Base-by-base conservation (phyloP, 192 early-diverging fungal genomes). In the Hyaloraphidium curvatum region DNA sequence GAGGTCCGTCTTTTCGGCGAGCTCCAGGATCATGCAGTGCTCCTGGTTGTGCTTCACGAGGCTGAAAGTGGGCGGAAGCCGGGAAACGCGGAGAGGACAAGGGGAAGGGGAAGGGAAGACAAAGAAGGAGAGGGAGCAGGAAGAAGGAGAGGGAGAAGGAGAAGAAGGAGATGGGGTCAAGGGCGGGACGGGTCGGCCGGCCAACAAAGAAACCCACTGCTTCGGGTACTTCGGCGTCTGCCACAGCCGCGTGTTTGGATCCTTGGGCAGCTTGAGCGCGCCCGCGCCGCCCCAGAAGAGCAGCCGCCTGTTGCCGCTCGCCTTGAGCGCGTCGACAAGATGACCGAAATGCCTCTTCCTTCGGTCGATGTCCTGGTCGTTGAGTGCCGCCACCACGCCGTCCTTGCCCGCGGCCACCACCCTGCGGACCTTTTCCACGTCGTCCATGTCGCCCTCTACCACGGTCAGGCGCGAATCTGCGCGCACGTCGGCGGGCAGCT, bases 251-350 rank as follows among this genome's bases (percentile, higher is more conserved):
- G 5, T 48, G 7, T 9, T 21, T 48, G 43, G 43, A 25, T 21
- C 43, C 14, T 11, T 48, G 17, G 43, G 43, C 14, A 48, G 14
- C 17, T 7, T 9, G 17, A 48, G 43, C 19, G 43, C 43, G 11
- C 43, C 43, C 5, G 43, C 43, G 14, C 43, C 43, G 5, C 43
- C 43, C 43, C 43, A 48, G 19, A 48, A 48, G 5, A 48, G 43
- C 5, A 48, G 23, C 25, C 43, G 11, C 4, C 19, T 14, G 23
- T 7, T 9, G 5, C 43, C 43, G 23, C 9, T 22, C 7, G 14
- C 43, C 23, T 48, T 25, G 17, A 48, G 14, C 43, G 43, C 43
- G 7, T 48, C 9, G 4, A 25, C 9, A 48, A 48, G 7, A 25
- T 11, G 43, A 22, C 5, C 7, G 19, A 48, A 48, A 19, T 48